Evolutionary conservation across 2,329 filamentous ascomycete species (phyloP).

Genomic region (Stromatinia cepivora): DNA sequence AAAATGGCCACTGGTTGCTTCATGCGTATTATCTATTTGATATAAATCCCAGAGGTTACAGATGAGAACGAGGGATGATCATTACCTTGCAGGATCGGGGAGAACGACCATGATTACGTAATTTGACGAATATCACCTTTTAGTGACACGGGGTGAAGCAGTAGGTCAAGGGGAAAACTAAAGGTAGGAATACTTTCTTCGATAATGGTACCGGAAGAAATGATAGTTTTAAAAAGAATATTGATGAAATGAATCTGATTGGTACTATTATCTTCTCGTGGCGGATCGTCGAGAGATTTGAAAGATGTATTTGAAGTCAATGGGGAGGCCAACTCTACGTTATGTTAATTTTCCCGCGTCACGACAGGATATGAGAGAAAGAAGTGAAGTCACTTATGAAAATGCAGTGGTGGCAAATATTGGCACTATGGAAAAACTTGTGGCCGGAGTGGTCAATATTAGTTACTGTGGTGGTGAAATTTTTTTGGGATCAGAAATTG

Average conservation of each 20-base stretch:
- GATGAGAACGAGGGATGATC: not conserved
- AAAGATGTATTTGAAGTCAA: too few species aligned
- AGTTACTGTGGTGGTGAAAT: rapidly evolving
- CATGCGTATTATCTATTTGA: not conserved
- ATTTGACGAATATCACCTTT: too few species aligned
- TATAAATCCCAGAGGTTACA: not conserved
- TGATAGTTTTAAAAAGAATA: too few species aligned
- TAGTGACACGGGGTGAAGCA: not conserved
- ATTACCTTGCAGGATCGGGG: not conserved
- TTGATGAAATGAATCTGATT: too few species aligned
- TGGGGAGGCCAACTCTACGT: too few species aligned
- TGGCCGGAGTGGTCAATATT: not conserved
- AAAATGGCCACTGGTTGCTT: not conserved
- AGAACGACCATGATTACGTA: not conserved
- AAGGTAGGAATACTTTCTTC: too few species aligned
- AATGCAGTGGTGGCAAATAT: not conserved
- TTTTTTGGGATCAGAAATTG: not conserved
- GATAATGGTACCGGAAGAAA: too few species aligned
- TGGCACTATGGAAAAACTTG: not conserved
- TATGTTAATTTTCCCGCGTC: not conserved
- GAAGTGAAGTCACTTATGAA: not conserved
- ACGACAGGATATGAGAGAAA: not conserved
- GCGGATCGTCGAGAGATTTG: too few species aligned
- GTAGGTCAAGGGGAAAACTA: too few species aligned
- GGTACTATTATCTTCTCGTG: too few species aligned